These are phyloP conservation scores for Lasiodiplodia gonubiensis DNA, from an alignment of 2,329 filamentous ascomycete species.

Conservation along the genomic window DNA sequence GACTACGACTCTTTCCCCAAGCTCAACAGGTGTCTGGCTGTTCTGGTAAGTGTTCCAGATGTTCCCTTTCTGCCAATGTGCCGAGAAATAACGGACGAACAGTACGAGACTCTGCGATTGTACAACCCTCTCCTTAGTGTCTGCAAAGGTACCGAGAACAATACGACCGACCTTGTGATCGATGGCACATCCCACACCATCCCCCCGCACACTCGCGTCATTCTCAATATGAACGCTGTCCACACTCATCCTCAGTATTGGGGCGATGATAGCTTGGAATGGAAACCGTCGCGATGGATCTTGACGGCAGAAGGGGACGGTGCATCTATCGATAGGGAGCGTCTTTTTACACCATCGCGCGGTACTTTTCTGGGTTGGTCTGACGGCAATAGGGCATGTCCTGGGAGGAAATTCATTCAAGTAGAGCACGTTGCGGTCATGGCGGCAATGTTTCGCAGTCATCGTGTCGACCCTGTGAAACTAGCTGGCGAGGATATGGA, in stretches of 20 bases:
- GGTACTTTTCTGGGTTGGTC: conserved; percentile 34
- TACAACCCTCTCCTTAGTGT: conserved; percentile 44
- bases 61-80: too few species aligned
- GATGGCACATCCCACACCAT: conserved; percentile 20
- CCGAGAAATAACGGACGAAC: conserved; percentile 1
- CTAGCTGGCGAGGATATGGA: conserved; percentile 30
- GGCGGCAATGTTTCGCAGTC: conserved; percentile 32
- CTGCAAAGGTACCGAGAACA: conserved; percentile 38
- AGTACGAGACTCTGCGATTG: conserved; percentile 53
- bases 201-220: conserved; percentile 30
- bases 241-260: conserved; percentile 40
- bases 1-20: conserved; percentile 49
- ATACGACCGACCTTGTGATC: conserved; percentile 7
- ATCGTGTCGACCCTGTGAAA: conserved; percentile 29
- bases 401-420: conserved; percentile 36
- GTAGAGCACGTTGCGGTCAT: conserved; percentile 34
- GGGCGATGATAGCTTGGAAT: conserved; percentile 37
- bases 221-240: conserved; percentile 35
- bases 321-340: conserved; percentile 18
- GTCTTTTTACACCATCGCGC: conserved; percentile 20
- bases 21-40: conserved; percentile 49
- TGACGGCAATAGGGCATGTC: conserved; percentile 33
- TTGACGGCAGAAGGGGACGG: background rate
- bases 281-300: conserved; percentile 46
- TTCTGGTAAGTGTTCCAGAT: conserved; percentile 33